Conservation (phyloP, 2,329 filamentous ascomycete species). For the Beauveria medogensis region DNA sequence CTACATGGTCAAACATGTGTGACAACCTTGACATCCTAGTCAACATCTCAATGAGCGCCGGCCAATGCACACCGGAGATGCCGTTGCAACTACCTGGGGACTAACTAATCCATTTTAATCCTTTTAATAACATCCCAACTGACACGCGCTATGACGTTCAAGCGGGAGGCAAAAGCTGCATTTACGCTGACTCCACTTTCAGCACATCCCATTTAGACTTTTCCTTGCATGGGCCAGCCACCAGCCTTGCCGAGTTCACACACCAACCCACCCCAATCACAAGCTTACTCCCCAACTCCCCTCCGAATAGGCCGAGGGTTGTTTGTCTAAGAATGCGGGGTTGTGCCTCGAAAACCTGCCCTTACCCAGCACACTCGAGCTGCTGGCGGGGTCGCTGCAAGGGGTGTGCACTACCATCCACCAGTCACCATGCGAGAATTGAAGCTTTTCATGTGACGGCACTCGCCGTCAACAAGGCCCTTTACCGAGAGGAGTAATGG, state of each 20-base stretch:
- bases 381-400: neutral
- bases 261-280: neutral
- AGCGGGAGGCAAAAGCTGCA: neutral
- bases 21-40: no score
- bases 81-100: no score
- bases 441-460: slow-evolving; percentile 7
- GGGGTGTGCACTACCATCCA: neutral
- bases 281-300: neutral
- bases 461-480: neutral
- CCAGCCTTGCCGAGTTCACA: neutral
- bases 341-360: neutral
- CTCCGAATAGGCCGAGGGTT: neutral
- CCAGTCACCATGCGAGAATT: neutral
- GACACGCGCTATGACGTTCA: no score
- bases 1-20: no score
- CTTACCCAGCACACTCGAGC: neutral
- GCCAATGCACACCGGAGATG: no score
- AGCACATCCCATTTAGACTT: neutral
- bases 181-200: neutral
- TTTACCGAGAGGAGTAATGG: neutral
- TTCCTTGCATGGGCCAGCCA: neutral
- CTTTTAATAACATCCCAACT: no score
- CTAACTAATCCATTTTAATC: no score
- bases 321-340: neutral
- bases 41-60: no score